These are phyloP conservation scores for Scytalidium lignicola DNA, from an alignment of 2,329 filamentous ascomycete genomes.

Conservation along the genomic window DNA sequence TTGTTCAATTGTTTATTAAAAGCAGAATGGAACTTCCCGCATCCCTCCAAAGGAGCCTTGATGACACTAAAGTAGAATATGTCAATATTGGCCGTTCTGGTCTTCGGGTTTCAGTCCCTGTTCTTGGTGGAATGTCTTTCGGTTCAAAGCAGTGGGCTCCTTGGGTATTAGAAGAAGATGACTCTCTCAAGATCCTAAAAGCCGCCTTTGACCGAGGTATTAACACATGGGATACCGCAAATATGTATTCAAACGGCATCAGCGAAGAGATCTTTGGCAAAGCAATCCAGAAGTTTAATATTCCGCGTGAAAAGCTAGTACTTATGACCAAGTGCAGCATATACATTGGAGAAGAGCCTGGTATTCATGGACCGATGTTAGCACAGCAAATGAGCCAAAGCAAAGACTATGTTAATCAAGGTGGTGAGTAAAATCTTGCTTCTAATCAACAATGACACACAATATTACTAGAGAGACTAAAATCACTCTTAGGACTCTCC, in stretches of 20 bases:
- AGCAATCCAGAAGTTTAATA: constrained; percentile 49
- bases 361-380: not conserved
- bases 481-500: constrained; percentile 51
- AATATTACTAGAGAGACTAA: no score
- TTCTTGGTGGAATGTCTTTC: constrained; percentile 58
- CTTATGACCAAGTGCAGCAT: constrained; percentile 50
- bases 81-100: constrained; percentile 52
- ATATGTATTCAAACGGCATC: constrained; percentile 47
- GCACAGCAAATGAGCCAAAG: constrained; percentile 30
- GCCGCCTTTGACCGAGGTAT: constrained; percentile 55
- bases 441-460: no score
- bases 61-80: constrained; percentile 35
- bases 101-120: constrained; percentile 54
- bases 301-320: constrained; percentile 48
- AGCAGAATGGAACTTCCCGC: no score
- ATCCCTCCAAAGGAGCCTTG: constrained; percentile 7
- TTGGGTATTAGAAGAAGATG: constrained; percentile 51
- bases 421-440: not conserved
- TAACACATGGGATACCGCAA: constrained; percentile 50
- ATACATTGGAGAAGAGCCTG: constrained; percentile 39
- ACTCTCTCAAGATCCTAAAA: constrained; percentile 46
- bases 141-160: constrained; percentile 43
- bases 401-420: constrained; percentile 41
- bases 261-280: constrained; percentile 48
- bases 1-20: no score